Evolutionary conservation across 2,329 filamentous ascomycete species (phyloP), one percentile per base, ranked within the genome.

Genomic region (Colletotrichum costaricense): DNA sequence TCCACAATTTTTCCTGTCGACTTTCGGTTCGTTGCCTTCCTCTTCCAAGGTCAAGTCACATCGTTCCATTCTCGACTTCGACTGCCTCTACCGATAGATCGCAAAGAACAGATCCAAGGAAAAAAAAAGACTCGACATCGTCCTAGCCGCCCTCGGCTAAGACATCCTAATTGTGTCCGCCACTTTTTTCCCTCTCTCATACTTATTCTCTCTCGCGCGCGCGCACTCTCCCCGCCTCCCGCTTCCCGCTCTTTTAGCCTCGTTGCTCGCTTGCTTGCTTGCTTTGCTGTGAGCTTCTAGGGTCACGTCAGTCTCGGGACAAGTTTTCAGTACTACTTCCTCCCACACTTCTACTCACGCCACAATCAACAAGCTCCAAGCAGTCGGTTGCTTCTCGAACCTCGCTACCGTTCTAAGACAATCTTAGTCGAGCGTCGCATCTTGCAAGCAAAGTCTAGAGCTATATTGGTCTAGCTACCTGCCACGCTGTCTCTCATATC

Each of bases 1-100:
- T 74, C 72, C 72, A 65, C 70, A 74, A 38, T 74, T 74, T 74
- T 74, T 74, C 72, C 62, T 65, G 59, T 62, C 67, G 67, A 73
- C 70, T 73, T 64, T 63, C 57, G 54, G 63, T 38, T 65, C 54
- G 60, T 56, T 28, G 63, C 56, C 55, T 73, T 56, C 59, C 46
- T 69, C 70, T 63, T 70, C 46, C 42, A 66, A 64, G 46, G 66
- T 49, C 66, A 57, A 63, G 58, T 54, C 65, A 63, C 55, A 60
- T 70, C 70, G 67, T 65, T 60, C 28, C 55, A 70, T 63, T 60
- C 67, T 49, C 42, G 42, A 49, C 42, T 49, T 22, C 42, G 42
- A 49, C 19, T 22, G 19, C 42, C 19, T 49, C 42, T 49, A 49
- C 67, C 54, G 59, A 65, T 35, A 65, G 52, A 65, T 65, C 63